Conservation (phyloP, 495 filamentous ascomycete species). For the Penicillium psychrofluorescens region DNA sequence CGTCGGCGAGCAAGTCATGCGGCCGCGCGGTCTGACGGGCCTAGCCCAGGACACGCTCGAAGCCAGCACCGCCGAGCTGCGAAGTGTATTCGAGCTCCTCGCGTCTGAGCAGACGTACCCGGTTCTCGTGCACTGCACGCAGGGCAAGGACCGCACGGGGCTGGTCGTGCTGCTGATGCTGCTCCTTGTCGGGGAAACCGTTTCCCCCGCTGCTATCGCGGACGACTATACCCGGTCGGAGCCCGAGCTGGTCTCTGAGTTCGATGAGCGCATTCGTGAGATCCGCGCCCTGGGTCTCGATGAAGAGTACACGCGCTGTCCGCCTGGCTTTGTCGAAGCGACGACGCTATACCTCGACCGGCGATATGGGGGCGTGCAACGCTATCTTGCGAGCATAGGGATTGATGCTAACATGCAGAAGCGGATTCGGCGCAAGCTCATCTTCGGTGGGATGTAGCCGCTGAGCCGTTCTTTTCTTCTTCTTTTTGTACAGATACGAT, state of each 20-base stretch:
- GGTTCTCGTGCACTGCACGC: conserved; percentile 70
- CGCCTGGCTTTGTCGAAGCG: conserved; percentile 44
- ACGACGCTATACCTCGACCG: conserved; percentile 43
- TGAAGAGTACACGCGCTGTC: conserved; percentile 60
- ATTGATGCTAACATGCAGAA: conserved; percentile 36
- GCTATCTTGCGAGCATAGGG: conserved; percentile 55
- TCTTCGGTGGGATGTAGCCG: background rate
- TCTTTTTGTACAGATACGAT: conserved; percentile 9
- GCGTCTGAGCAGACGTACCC: conserved; percentile 46
- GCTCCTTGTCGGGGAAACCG: conserved; percentile 46
- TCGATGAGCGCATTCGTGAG: conserved; percentile 56
- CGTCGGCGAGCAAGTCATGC: conserved; percentile 62
- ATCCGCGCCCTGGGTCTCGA: conserved; percentile 60
- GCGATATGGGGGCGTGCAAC: conserved; percentile 52
- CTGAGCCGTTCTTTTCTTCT: conserved; percentile 4
- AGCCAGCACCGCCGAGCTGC: conserved; percentile 54
- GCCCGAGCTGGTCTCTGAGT: conserved; percentile 52
- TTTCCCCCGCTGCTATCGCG: conserved; percentile 48
- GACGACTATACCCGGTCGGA: conserved; percentile 63
- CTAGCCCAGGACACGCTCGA: conserved; percentile 60
- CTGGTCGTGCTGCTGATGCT: conserved; percentile 59
- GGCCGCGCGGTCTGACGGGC: conserved; percentile 57
- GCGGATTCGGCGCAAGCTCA: conserved; percentile 20
- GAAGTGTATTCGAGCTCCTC: conserved; percentile 44
- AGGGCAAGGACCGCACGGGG: conserved; percentile 84